Conservation (phyloP, 148 eudicot species). For the Nyssa sinensis region DNA sequence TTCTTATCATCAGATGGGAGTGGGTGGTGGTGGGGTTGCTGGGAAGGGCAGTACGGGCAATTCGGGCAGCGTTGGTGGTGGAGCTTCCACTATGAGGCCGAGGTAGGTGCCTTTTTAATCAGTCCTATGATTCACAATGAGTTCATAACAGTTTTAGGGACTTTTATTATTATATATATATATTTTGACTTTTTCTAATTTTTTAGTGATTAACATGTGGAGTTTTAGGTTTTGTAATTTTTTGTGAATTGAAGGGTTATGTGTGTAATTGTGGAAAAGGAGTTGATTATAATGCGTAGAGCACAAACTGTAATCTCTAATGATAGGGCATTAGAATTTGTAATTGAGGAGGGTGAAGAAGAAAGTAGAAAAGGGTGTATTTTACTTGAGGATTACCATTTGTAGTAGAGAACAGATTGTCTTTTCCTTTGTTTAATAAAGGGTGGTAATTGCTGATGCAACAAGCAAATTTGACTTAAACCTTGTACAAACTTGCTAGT, state of each 20-base stretch:
- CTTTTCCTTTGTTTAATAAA: not conserved
- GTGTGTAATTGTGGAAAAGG: slow-evolving; percentile 3
- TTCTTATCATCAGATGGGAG: slow-evolving; percentile 12
- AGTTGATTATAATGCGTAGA: not conserved
- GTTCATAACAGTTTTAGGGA: not conserved
- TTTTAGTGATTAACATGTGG: not conserved
- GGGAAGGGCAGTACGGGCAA: slow-evolving; percentile 5
- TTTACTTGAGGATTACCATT: not conserved
- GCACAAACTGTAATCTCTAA: not conserved
- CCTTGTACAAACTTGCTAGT: too few species aligned
- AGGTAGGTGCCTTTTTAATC: slow-evolving; percentile 2
- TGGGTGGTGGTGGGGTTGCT: not conserved
- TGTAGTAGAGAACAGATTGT: not conserved
- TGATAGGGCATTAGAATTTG: too few species aligned
- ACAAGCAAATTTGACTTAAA: too few species aligned
- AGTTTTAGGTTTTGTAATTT: not conserved
- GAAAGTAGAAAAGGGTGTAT: not conserved
- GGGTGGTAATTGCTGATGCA: too few species aligned
- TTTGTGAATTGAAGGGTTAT: slow-evolving; percentile 3
- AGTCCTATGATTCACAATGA: not conserved
- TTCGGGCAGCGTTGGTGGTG: slow-evolving; percentile 1
- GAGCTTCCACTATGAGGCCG: slow-evolving; percentile 12
- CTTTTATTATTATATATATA: too few species aligned
- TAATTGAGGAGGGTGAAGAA: not conserved
- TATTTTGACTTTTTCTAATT: not conserved